Percentiles rank a stretch among this genome's conserved stretches.
Conservation (phyloP, 2,329 filamentous ascomycete species). For the Dichotomopilus funicola region DNA sequence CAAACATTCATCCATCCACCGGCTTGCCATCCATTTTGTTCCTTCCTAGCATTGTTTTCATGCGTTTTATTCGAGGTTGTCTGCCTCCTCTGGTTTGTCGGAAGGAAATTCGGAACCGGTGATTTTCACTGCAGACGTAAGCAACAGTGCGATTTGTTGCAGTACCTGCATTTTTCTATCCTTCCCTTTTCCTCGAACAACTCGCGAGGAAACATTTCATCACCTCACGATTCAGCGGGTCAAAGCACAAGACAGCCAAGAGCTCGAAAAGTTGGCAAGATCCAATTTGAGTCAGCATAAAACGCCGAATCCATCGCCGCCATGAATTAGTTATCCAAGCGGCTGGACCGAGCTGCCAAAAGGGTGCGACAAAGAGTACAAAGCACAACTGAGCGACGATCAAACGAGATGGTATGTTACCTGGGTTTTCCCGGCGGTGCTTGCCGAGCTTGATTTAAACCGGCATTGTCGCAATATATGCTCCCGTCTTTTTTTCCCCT, state of each 20-base stretch:
- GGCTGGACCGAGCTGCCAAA: slow-evolving; percentile 21
- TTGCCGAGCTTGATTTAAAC: background rate
- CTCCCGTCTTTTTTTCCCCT: background rate
- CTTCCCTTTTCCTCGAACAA: no score
- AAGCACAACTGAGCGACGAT: background rate
- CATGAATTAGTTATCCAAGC: slow-evolving; percentile 24
- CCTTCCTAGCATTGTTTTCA: no score
- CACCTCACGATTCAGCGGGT: no score
- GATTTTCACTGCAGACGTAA: no score
- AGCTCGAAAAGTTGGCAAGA: background rate
- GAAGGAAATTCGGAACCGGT: no score
- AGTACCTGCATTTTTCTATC: no score
- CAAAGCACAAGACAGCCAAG: background rate
- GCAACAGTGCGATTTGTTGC: no score
- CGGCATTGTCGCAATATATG: no score
- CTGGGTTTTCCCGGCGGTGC: background rate
- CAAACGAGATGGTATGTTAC: slow-evolving; percentile 20
- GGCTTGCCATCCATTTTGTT: no score
- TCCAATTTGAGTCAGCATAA: background rate
- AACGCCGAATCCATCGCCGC: slow-evolving; percentile 8
- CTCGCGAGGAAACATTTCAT: no score
- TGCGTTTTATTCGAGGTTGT: no score
- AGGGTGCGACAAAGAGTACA: slow-evolving; percentile 15
- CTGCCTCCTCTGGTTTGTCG: background rate
- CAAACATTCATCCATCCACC: background rate